These are phyloP conservation scores for Trichoderma parareesei DNA, from an alignment of 495 filamentous ascomycete genomes.

Conservation along the genomic window DNA sequence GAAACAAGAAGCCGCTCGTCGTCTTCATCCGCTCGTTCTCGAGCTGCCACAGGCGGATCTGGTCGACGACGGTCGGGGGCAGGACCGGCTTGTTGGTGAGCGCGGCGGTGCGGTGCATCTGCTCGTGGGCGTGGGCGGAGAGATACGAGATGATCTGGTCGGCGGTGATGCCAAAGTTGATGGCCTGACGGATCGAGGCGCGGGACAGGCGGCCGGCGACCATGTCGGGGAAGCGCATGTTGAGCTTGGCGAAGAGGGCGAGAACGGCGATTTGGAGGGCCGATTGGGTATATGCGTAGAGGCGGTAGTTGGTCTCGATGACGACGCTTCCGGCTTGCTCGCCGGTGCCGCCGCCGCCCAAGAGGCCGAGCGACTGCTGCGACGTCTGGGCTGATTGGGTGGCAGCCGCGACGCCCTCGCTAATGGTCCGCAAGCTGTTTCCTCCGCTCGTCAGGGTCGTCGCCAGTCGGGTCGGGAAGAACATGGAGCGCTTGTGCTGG, in stretches of 20 bases:
- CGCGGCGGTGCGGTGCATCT: slow-evolving; percentile 64
- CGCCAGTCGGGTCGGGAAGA: slow-evolving; percentile 90
- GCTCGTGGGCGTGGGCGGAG: slow-evolving; percentile 80
- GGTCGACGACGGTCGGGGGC: slow-evolving; percentile 92
- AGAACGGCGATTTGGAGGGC: slow-evolving; percentile 90
- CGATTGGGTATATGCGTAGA: slow-evolving; percentile 93
- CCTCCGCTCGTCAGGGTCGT: slow-evolving; percentile 89
- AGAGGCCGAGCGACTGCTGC: slow-evolving; percentile 27
- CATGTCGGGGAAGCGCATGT: slow-evolving; percentile 83
- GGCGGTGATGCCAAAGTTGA: slow-evolving; percentile 83
- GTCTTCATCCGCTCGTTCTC: slow-evolving; percentile 88
- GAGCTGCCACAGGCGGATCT: slow-evolving; percentile 95
- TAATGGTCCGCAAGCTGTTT: slow-evolving; percentile 51
- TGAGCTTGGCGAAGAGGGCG: slow-evolving; percentile 77
- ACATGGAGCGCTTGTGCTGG: slow-evolving; percentile 48
- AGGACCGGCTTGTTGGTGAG: slow-evolving; percentile 54
- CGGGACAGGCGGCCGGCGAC: slow-evolving; percentile 84
- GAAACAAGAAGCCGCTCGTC: slow-evolving; percentile 77
- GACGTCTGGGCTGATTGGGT: slow-evolving; percentile 34
- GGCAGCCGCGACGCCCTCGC: slow-evolving; percentile 42
- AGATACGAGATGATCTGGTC: slow-evolving; percentile 91
- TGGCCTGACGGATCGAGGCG: slow-evolving; percentile 74
- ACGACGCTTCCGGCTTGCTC: slow-evolving; percentile 75
- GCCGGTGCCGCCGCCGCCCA: slow-evolving; percentile 24
- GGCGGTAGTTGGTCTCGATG: slow-evolving; percentile 95